Evolutionary conservation across 306 rosid species (phyloP), one percentile per base, ranked within the genome.

Genomic region (Comarum palustre): DNA sequence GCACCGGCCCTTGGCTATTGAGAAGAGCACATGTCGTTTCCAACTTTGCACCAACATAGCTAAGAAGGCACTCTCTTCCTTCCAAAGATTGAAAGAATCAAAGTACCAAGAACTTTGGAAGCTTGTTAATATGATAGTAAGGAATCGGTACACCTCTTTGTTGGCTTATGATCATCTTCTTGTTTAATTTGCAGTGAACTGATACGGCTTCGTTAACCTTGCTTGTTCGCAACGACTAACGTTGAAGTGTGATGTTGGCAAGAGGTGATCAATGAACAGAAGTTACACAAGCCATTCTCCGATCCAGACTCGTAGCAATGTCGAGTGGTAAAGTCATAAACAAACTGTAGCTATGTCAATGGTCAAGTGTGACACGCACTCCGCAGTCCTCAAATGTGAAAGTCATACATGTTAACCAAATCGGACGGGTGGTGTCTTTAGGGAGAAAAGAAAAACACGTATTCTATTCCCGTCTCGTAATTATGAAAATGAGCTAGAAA

Each of bases 181-280:
- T 55, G 63, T 27, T 58, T 25, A n/a, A n/a, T n/a, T n/a, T n/a
- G 63, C 16, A 11, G 63, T 58, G 36, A 12, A 20, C 2, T 20
- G 31, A 24, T 10, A 54, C 31, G 60, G 60, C 60, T 54, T 54
- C 5, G 31, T 54, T 54, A 22, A 54, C 31, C 60, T 22, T 54
- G 64, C 64, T 58, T 58, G 38, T 39, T 58, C n/a, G 20, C 64
- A 58, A 58, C 17, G 64, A 27, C 64, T 6, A 58, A 29, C 39
- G 8, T 14, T 13, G n/a, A 25, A 27, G 36, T 27, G 20, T 27
- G 5, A 2, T 27, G 14, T 1, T 29, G 32, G n/a, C n/a, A 14
- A 58, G 17, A 58, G 64, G 38, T 27, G n/a, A 58, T 27, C 64
- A 58, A 27, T 13, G 20, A 27, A 13, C 19, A 58, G 8, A 58